Percentiles rank a stretch among this genome's conserved stretches.
These are phyloP conservation scores for Kalanchoe fedtschenkoi DNA, from an alignment of 164 flowering plant species.

Conservation along the genomic window DNA sequence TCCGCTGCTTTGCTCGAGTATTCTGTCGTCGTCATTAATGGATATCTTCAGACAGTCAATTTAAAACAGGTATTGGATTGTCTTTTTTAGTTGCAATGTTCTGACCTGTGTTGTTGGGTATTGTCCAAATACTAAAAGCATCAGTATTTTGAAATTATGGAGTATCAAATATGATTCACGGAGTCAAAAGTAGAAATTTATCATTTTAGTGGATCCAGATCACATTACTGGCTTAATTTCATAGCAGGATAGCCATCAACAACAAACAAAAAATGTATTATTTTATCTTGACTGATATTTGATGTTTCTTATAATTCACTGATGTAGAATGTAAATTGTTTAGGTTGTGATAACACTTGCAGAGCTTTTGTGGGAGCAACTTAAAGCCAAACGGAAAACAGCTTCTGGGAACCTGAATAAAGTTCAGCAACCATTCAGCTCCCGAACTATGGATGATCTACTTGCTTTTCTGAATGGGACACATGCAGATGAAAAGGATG, in stretches of 20 bases:
- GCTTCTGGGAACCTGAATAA: constrained; percentile 25
- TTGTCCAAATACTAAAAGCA: background rate
- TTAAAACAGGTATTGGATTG: constrained; percentile 71
- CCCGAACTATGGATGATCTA: constrained; percentile 73
- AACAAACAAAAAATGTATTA: background rate
- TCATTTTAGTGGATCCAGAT: background rate
- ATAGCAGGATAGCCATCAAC: background rate
- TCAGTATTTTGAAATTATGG: background rate
- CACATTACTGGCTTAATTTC: background rate
- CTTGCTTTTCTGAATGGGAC: constrained; percentile 57
- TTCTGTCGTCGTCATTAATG: constrained; percentile 79
- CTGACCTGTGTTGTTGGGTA: background rate
- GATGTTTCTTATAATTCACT: background rate
- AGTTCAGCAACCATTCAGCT: constrained; percentile 50
- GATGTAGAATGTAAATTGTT: background rate
- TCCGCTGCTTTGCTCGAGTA: constrained; percentile 56
- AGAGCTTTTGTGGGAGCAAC: constrained; percentile 61
- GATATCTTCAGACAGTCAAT: constrained; percentile 80
- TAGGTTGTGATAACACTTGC: constrained; percentile 65
- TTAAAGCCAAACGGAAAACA: constrained; percentile 33
- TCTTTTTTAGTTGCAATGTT: background rate
- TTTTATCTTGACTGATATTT: background rate
- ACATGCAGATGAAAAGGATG: constrained; percentile 33
- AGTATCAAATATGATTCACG: background rate
- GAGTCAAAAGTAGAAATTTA: background rate